phyloP scores from a whole-genome alignment of 495 filamentous ascomycete species.

The Saxophila tyrrhenica region DNA sequence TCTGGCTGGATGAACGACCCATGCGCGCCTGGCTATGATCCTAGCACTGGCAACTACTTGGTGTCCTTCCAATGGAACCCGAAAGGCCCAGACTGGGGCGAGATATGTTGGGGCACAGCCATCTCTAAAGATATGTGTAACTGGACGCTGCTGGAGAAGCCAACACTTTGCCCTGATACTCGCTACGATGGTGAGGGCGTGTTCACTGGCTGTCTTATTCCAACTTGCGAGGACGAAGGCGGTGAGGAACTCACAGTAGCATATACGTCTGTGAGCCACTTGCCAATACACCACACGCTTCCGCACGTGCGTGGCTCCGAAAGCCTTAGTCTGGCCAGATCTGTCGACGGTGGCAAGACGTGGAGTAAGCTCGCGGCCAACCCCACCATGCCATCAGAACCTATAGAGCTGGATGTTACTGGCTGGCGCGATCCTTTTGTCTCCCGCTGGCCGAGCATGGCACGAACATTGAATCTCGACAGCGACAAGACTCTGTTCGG shows the following conservation, averaged over 20 bases:
- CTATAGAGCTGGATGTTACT: neutral
- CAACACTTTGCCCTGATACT: neutral
- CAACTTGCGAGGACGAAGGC: neutral
- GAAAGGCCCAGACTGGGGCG: neutral
- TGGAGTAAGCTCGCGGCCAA: neutral
- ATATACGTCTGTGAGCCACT: constrained; percentile 1
- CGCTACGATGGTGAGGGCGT: neutral
- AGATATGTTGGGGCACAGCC: constrained; percentile 1
- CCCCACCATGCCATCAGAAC: neutral
- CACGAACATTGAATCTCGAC: neutral
- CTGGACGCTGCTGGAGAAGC: neutral
- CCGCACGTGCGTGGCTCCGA: neutral
- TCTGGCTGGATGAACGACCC: constrained; percentile 4
- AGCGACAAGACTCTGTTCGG: neutral
- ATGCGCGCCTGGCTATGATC: constrained; percentile 2
- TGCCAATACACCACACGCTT: constrained; percentile 1
- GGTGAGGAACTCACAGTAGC: neutral
- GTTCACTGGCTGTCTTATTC: neutral
- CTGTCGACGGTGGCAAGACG: neutral
- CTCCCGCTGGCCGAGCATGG: neutral
- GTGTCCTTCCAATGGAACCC: constrained; percentile 2
- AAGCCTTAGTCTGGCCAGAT: neutral
- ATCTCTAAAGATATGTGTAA: neutral
- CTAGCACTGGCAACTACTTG: neutral
- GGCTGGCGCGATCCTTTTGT: constrained; percentile 3